Conservation (phyloP, 495 filamentous ascomycete species). For the Podospora tetraspora region DNA sequence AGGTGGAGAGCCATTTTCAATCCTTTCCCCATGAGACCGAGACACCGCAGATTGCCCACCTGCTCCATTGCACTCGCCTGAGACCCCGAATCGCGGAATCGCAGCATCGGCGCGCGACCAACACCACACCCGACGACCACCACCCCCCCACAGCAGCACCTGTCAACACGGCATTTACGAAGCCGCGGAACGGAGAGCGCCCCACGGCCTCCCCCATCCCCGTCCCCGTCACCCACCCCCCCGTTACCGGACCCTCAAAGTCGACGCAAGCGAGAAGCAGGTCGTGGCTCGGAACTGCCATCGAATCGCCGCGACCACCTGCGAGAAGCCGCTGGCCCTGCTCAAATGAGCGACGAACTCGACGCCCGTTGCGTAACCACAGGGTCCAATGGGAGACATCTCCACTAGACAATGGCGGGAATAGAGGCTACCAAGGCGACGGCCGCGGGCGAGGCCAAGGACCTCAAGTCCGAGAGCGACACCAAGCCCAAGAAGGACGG, state of each 20-base stretch:
- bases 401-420: conserved; percentile 36
- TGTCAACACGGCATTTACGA: background rate
- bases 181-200: background rate
- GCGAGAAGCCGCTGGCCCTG: conserved; percentile 45
- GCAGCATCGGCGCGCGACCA: conserved; percentile 8
- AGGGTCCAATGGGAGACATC: conserved; percentile 44
- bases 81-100: conserved; percentile 2
- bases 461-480: conserved; percentile 44
- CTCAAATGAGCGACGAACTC: conserved; percentile 45
- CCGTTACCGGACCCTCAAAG: conserved; percentile 7
- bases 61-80: conserved; percentile 10
- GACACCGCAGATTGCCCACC: conserved; percentile 4
- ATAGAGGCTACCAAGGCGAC: conserved; percentile 45
- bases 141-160: background rate
- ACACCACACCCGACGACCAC: conserved; percentile 2
- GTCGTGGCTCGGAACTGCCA: conserved; percentile 25
- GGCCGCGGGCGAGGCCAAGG: conserved; percentile 46
- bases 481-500: conserved; percentile 39
- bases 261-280: conserved; percentile 9
- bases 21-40: conserved; percentile 7
- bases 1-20: conserved; percentile 18
- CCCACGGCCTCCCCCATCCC: background rate
- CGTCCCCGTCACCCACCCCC: conserved; percentile 1
- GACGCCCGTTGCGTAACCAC: conserved; percentile 47
- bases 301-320: conserved; percentile 34